Base-by-base conservation (phyloP, 495 filamentous ascomycete species). In the Penicillium samsonianum region DNA sequence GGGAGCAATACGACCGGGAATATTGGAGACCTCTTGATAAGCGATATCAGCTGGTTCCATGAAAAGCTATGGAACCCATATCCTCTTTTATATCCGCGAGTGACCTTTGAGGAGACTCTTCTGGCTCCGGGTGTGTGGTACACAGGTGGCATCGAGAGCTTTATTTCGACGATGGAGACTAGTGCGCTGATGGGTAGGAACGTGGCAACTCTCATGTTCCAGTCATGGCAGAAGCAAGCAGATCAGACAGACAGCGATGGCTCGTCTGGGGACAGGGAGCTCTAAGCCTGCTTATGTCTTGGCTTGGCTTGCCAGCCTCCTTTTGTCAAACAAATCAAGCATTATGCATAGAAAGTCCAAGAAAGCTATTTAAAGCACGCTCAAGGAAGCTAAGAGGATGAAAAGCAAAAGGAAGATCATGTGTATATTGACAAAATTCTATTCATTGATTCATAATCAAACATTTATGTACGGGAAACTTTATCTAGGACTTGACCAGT, bases 141-240 rank as follows among this genome's bases (percentile, higher is more conserved):
- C 68, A 98, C 94, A 0, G 86, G 88, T 41, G 93, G 89, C 0
- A 96, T 98, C 50, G 94, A 98, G 74, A 87, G 86, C 61, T 97
- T 98, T 64, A 96, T 98, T 57, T 91, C 86, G 14, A 96, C 94
- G 0, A 99, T 99, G 94, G 94, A 99, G 79, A 99, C 95, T 8
- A 98, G 88, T 69, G 87, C 88, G 0, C 69, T 98, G 64, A 96
- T 96, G 93, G 94, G 94, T 0, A 92, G 85, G 81, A 98, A 98
- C 74, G 88, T 98, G 37, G 94, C 94, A 12, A 79, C 80, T 25
- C 73, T 98, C 40, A 81, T 97, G 48, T 78, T 87, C 5, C 82
- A 92, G 62, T 84, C 80, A 37, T 87, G 83, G 80, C 53, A 68
- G 43, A 67, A 69, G 33, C 11, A 65, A 45, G 48, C 37, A 30